Percentiles rank a stretch among this genome's conserved stretches.
phyloP scores from a whole-genome alignment of 1,139 yeast species.

The Keqinozyma sinolaborantium region DNA sequence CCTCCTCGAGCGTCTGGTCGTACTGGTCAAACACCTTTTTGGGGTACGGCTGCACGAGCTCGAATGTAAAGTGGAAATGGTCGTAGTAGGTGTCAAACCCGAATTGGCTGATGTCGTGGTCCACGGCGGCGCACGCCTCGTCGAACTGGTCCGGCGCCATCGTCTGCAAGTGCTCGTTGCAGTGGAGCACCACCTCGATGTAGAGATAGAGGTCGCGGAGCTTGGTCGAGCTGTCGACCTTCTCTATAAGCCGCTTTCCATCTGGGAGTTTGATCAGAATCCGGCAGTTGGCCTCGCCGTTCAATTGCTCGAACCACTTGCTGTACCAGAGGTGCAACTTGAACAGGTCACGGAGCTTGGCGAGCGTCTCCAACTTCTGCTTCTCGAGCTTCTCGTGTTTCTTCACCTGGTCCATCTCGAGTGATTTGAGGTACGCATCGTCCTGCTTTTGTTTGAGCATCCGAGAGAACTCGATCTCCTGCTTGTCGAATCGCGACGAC shows the following conservation, averaged over 20 bases:
- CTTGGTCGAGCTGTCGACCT: constrained; percentile 33
- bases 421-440: constrained; percentile 49
- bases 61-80: constrained; percentile 30
- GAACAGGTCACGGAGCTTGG: constrained; percentile 10
- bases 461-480: constrained; percentile 50
- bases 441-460: constrained; percentile 54
- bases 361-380: constrained; percentile 11
- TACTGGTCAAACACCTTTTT: constrained; percentile 23
- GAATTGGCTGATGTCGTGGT: constrained; percentile 5
- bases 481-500: constrained; percentile 47
- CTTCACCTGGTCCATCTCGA: constrained; percentile 41
- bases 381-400: constrained; percentile 25
- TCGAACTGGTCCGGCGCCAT: constrained; percentile 10
- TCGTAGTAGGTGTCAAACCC: constrained; percentile 15
- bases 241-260: constrained; percentile 62
- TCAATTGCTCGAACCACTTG: constrained; percentile 13
- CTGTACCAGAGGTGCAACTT: constrained; percentile 9
- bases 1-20: constrained; percentile 21
- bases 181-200: constrained; percentile 46
- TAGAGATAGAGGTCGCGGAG: constrained; percentile 63
- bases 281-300: constrained; percentile 13
- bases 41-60: constrained; percentile 44
- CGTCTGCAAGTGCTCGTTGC: constrained; percentile 7
- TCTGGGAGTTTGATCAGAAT: constrained; percentile 42
- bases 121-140: constrained; percentile 4